Evolutionary conservation across 306 rosid genomes (phyloP).

Genomic region (Castanea mollissima): DNA sequence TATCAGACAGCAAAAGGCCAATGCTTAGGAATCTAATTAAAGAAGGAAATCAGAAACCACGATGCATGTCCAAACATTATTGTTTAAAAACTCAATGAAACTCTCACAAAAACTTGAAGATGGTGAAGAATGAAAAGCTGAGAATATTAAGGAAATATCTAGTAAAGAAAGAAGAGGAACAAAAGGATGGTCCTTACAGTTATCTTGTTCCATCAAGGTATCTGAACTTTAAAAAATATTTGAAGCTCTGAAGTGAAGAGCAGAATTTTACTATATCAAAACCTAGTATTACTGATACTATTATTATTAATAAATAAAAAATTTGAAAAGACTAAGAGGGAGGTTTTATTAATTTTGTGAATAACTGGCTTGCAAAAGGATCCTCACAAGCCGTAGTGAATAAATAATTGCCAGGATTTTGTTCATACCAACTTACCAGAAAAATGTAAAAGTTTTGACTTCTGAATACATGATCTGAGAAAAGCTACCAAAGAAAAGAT

Average conservation of each 20-base stretch:
- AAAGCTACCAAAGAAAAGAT: not conserved
- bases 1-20: not conserved
- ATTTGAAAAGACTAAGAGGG: not conserved
- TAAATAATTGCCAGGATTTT: not conserved
- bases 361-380: not conserved
- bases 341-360: not conserved
- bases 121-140: not conserved
- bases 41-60: not conserved
- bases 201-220: not conserved
- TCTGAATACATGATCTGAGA: not conserved
- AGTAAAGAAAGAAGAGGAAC: not conserved
- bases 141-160: not conserved
- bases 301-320: not conserved
- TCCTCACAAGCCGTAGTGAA: not conserved
- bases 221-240: not conserved
- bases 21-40: not conserved
- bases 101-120: not conserved
- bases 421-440: not conserved
- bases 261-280: not conserved
- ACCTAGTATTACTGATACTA: not conserved
- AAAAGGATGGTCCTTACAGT: not conserved
- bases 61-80: not conserved
- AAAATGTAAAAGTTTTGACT: not conserved
- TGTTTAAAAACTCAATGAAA: not conserved
- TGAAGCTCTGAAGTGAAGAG: not conserved